These are phyloP conservation scores for Amanita jacksonii DNA, from an alignment of 768 basidiomycete genomes.

Conservation along the genomic window DNA sequence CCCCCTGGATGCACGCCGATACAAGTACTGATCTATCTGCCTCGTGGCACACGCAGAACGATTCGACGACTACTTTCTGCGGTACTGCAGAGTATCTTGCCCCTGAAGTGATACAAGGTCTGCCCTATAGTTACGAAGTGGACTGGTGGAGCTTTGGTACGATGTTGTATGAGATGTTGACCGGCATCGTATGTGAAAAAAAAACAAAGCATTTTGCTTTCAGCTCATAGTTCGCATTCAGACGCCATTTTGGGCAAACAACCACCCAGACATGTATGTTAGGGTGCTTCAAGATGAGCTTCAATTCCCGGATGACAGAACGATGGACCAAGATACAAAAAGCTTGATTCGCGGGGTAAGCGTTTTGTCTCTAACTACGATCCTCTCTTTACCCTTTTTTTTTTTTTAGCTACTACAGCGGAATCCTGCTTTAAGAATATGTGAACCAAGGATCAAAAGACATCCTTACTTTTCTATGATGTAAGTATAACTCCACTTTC, in stretches of 20 bases:
- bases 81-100: conserved; percentile 97
- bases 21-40: conserved; percentile 39
- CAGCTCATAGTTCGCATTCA: conserved; percentile 20
- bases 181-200: conserved; percentile 66
- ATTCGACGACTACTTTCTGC: conserved; percentile 82
- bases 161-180: conserved; percentile 96
- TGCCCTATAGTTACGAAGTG: conserved; percentile 86
- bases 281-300: conserved; percentile 86
- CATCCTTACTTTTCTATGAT: conserved; percentile 96
- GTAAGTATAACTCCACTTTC: conserved; percentile 30
- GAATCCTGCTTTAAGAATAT: conserved; percentile 83
- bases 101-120: conserved; percentile 91
- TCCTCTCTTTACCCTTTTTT: conserved; percentile 7
- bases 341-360: conserved; percentile 89
- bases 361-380: conserved; percentile 12
- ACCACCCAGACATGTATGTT: conserved; percentile 93
- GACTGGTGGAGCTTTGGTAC: conserved; percentile 99
- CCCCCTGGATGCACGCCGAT: conserved; percentile 73
- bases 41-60: conserved; percentile 53
- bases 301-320: conserved; percentile 80
- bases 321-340: conserved; percentile 93
- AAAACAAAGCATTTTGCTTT: conserved; percentile 6
- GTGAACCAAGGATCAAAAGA: conserved; percentile 87
- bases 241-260: conserved; percentile 91
- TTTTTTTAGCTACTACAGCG: conserved; percentile 73